phyloP scores from a whole-genome alignment of 257 asterid species.

The Leonotis leonurus region DNA sequence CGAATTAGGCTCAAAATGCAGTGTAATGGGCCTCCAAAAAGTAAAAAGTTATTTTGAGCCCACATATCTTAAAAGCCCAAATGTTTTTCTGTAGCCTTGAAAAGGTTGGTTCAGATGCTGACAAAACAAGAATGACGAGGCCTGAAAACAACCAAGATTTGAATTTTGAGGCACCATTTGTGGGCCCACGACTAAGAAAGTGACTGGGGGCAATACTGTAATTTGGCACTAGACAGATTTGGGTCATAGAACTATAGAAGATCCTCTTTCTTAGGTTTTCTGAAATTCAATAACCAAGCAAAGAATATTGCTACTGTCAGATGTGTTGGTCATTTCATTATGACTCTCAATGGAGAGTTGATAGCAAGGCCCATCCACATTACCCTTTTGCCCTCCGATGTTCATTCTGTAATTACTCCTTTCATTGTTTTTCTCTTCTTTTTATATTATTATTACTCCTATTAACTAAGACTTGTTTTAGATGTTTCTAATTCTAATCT shows the following conservation, averaged over 20 bases:
- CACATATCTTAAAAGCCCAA: neutral
- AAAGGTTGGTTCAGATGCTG: too few species aligned
- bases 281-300: constrained; percentile 25
- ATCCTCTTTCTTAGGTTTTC: constrained; percentile 10
- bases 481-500: neutral
- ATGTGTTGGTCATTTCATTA: constrained; percentile 6
- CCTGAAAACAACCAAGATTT: too few species aligned
- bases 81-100: neutral
- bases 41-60: neutral
- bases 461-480: neutral
- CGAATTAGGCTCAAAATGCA: neutral
- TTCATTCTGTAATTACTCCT: neutral
- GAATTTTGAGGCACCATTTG: too few species aligned
- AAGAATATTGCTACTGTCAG: constrained; percentile 18
- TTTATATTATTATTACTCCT: too few species aligned
- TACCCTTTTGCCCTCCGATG: neutral
- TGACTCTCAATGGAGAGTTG: neutral
- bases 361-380: neutral
- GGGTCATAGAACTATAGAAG: neutral
- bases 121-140: too few species aligned
- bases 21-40: neutral
- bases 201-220: constrained; percentile 23
- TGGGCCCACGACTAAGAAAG: neutral
- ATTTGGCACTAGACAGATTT: neutral
- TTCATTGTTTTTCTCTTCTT: too few species aligned